Conservation (phyloP, 257 asterid species). For the Nicotiana tomentosiformis region DNA sequence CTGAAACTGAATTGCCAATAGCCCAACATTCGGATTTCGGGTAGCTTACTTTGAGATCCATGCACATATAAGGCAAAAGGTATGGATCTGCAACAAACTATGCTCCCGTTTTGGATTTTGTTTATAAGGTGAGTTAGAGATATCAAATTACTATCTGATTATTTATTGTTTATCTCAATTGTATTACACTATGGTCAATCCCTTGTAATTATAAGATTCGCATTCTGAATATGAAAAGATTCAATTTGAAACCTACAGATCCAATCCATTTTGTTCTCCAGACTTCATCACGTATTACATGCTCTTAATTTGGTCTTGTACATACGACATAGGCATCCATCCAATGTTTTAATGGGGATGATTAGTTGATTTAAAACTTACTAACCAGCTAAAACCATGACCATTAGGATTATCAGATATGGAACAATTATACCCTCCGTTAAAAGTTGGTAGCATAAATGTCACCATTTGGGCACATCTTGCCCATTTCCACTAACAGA, state of each 20-base stretch:
- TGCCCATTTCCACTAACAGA: too few species aligned
- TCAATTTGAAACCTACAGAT: neutral
- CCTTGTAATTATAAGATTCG: neutral
- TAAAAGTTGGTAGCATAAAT: too few species aligned
- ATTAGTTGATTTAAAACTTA: neutral
- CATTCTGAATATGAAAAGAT: neutral
- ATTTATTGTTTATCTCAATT: neutral
- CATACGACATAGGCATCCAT: neutral
- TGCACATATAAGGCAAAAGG: neutral
- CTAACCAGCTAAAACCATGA: neutral
- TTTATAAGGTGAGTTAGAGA: neutral
- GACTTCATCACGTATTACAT: neutral
- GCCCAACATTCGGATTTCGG: neutral
- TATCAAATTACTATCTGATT: neutral
- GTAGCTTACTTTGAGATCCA: neutral
- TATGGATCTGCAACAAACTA: neutral
- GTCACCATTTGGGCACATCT: too few species aligned
- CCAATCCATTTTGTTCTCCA: neutral
- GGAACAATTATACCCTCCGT: too few species aligned
- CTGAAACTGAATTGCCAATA: neutral
- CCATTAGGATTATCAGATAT: neutral
- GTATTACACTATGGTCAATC: neutral
- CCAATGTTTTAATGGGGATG: neutral
- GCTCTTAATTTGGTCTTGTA: neutral
- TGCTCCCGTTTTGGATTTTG: neutral